Conservation (phyloP, 331 rosid species). For the Stylosanthes scabra region DNA sequence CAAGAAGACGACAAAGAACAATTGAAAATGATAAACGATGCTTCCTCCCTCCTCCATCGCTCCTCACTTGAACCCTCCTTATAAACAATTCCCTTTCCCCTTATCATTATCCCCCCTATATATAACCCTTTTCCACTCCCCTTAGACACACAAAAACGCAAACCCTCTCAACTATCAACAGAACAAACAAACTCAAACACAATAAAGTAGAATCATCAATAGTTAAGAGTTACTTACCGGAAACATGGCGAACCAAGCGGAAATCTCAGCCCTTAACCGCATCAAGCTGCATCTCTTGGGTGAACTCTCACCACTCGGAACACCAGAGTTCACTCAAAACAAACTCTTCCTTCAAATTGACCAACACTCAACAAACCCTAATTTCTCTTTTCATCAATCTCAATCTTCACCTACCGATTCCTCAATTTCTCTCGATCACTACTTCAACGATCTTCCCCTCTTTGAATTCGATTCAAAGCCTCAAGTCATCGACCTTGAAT, state of each 20-base stretch:
- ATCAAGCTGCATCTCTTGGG: constrained; percentile 79
- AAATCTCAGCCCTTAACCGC: constrained; percentile 51
- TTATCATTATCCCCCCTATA: constrained; percentile 21
- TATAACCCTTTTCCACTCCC: constrained; percentile 32
- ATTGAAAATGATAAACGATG: constrained; percentile 30
- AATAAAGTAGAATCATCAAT: no score
- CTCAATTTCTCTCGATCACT: constrained; percentile 38
- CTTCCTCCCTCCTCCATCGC: constrained; percentile 38
- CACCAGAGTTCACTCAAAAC: not conserved
- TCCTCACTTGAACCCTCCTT: no score
- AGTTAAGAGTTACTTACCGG: not conserved
- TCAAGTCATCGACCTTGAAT: constrained; percentile 45
- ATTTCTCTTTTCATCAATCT: constrained; percentile 33
- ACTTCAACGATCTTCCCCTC: constrained; percentile 35
- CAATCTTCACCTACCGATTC: constrained; percentile 47
- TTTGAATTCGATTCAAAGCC: constrained; percentile 52
- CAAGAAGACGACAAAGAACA: not conserved
- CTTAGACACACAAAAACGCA: constrained; percentile 17
- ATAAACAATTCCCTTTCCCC: not conserved
- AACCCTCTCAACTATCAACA: not conserved
- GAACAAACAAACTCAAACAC: no score
- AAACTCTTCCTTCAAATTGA: constrained; percentile 15
- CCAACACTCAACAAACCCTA: constrained; percentile 15
- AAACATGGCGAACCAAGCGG: constrained; percentile 49
- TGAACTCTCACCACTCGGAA: constrained; percentile 60